Evolutionary conservation across 108 stramenopile species (phyloP).

Genomic region (Parietichytrium sp.): DNA sequence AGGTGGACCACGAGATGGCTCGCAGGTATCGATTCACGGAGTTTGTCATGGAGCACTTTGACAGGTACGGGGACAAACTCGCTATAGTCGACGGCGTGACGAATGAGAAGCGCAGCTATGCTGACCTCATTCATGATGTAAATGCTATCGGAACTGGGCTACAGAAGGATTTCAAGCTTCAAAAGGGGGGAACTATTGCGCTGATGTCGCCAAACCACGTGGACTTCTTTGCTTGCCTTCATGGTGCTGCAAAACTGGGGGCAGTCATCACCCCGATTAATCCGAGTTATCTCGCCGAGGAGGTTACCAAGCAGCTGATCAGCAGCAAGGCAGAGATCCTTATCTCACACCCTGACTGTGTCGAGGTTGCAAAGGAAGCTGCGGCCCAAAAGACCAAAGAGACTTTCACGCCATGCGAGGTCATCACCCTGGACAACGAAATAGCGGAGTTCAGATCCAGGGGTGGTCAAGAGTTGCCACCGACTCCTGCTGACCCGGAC

Average conservation of each 20-base stretch:
- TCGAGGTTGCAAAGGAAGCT: conserved; percentile 72
- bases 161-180: neutral
- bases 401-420: conserved; percentile 47
- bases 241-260: conserved; percentile 72
- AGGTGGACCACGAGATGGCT: neutral
- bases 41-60: conserved; percentile 20
- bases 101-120: neutral
- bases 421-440: conserved; percentile 64
- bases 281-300: conserved; percentile 70
- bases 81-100: conserved; percentile 35
- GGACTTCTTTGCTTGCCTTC: conserved; percentile 73
- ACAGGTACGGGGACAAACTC: neutral
- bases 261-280: conserved; percentile 79
- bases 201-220: conserved; percentile 82
- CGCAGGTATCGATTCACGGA: neutral
- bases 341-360: conserved; percentile 65
- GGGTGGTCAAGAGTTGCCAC: conserved; percentile 59
- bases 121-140: neutral
- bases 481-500: conserved; percentile 50
- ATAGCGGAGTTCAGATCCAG: conserved; percentile 59
- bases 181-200: conserved; percentile 55
- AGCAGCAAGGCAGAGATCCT: conserved; percentile 66
- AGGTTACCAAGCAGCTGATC: conserved; percentile 66
- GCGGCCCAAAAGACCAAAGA: conserved; percentile 44
- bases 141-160: neutral